A percentile compares a stretch with the other conserved stretches of the same genome.
Conservation (phyloP, 2,329 filamentous ascomycete genomes). For the Sporothrix curviconia region DNA sequence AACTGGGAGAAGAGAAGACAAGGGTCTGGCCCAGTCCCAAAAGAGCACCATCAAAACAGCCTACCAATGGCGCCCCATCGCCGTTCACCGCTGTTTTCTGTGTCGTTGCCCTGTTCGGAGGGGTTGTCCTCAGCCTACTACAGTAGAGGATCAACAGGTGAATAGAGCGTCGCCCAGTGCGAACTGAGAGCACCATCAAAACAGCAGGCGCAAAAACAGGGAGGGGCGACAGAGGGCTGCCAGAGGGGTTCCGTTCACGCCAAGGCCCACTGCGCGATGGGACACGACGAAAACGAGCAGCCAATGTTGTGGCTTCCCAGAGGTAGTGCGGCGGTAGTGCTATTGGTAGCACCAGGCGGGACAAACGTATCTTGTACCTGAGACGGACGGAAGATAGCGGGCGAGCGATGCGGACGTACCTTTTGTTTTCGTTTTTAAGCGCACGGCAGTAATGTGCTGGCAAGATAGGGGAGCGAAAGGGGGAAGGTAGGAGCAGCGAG, state of each 20-base stretch:
- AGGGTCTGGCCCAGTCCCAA: neutral
- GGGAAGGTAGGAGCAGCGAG: no score
- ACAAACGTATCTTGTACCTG: constrained; percentile 10
- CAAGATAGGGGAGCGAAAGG: neutral
- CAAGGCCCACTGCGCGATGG: constrained; percentile 14
- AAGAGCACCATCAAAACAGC: neutral
- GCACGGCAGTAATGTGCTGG: neutral
- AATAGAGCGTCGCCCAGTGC: no score
- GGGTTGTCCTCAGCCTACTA: no score
- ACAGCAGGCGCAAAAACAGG: neutral
- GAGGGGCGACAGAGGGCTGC: neutral
- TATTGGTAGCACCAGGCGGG: neutral
- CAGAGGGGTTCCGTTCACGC: neutral
- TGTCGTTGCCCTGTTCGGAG: no score
- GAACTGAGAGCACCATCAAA: no score
- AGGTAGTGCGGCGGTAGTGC: constrained; percentile 9
- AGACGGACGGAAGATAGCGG: constrained; percentile 8
- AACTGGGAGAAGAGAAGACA: neutral
- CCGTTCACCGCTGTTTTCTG: constrained; percentile 18
- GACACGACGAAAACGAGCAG: neutral
- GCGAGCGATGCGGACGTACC: constrained; percentile 1
- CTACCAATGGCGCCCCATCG: neutral
- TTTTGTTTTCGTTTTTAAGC: constrained; percentile 6
- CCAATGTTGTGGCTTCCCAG: neutral
- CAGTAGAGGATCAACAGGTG: no score